Percentiles rank a stretch among this genome's conserved stretches.
Evolutionary conservation across 2,329 filamentous ascomycete genomes (phyloP).

Genomic region (Talaromyces rugulosus): DNA sequence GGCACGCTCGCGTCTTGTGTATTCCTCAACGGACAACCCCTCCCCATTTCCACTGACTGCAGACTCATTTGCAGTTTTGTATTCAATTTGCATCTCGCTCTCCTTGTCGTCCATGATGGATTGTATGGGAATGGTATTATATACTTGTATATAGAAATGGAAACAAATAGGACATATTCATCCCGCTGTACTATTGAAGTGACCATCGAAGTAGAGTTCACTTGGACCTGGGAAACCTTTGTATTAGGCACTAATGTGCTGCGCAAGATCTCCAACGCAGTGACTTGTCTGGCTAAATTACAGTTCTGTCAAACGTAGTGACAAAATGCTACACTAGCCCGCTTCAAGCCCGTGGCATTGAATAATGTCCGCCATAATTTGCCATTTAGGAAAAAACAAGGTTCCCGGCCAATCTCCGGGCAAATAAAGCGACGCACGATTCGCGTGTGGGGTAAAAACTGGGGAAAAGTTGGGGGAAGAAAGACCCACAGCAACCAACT

Average conservation of each 20-base stretch:
- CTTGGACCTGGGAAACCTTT: background rate
- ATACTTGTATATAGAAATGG: background rate
- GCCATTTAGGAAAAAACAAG: background rate
- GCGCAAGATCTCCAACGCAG: background rate
- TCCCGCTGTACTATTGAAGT: background rate
- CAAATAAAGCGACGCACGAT: background rate
- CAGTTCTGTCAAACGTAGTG: background rate
- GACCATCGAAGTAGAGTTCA: background rate
- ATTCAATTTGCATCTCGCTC: background rate
- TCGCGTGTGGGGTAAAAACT: background rate
- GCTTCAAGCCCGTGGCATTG: background rate
- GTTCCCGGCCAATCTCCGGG: background rate
- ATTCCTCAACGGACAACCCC: background rate
- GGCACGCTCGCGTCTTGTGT: background rate
- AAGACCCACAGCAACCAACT: background rate
- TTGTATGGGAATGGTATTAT: background rate
- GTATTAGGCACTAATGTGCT: background rate
- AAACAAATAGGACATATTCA: background rate
- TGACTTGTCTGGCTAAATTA: background rate
- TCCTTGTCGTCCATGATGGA: background rate
- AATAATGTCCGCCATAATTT: background rate
- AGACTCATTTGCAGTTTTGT: constrained; percentile 1
- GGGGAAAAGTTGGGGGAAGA: background rate
- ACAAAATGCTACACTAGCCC: background rate
- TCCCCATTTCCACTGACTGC: background rate